phyloP scores from a whole-genome alignment of 2,329 filamentous ascomycete species.

The Cordyceps sp. region DNA sequence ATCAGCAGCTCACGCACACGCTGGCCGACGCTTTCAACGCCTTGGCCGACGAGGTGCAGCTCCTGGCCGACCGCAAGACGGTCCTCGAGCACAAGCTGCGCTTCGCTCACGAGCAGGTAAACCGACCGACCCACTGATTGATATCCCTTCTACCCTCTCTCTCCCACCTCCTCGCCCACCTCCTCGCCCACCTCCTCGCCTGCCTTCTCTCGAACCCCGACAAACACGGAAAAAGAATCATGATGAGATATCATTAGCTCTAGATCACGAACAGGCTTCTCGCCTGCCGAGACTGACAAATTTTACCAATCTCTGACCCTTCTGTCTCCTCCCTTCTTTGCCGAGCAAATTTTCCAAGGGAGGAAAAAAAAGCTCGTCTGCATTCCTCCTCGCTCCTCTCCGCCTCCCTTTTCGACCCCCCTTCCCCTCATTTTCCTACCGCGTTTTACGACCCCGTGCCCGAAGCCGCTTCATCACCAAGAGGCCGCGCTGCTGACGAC shows the following conservation, averaged over 20 bases:
- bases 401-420: background rate
- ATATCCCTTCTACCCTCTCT: background rate
- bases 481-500: too few relatives aligned
- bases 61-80: slow-evolving; percentile 44
- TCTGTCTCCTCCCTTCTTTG: slow-evolving; percentile 2
- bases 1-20: slow-evolving; percentile 30
- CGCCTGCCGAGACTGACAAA: slow-evolving; percentile 41
- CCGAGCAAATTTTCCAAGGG: too few relatives aligned
- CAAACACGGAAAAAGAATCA: too few relatives aligned
- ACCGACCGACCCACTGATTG: slow-evolving; percentile 7
- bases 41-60: slow-evolving; percentile 48
- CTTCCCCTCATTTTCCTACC: too few relatives aligned
- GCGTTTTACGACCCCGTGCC: too few relatives aligned
- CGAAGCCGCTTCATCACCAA: too few relatives aligned
- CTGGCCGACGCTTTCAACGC: slow-evolving; percentile 48
- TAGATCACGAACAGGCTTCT: slow-evolving; percentile 68
- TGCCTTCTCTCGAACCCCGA: too few relatives aligned
- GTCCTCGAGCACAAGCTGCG: slow-evolving; percentile 50
- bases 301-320: slow-evolving; percentile 9
- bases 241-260: slow-evolving; percentile 49
- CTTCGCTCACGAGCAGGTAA: slow-evolving; percentile 50
- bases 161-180: too few relatives aligned
- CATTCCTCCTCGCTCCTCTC: background rate
- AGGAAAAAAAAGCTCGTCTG: too few relatives aligned
- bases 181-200: slow-evolving; percentile 3